Evolutionary conservation across 345 rosid genomes (phyloP).

Genomic region (Bruguiera parviflora): DNA sequence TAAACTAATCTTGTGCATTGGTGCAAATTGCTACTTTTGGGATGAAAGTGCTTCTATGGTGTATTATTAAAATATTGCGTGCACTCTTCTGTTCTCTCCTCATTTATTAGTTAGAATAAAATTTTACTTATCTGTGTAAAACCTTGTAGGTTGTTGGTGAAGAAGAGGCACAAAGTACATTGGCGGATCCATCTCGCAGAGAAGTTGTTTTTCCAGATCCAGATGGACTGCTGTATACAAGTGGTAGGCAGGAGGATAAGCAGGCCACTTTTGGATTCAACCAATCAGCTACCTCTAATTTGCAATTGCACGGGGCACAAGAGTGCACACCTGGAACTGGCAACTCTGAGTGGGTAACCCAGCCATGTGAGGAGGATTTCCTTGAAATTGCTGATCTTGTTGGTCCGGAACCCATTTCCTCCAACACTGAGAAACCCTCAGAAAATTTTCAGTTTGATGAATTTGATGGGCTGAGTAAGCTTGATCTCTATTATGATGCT

Average conservation of each 20-base stretch:
- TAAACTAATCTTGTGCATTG: background rate
- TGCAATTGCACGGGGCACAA: slow-evolving; percentile 31
- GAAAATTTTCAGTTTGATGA: slow-evolving; percentile 31
- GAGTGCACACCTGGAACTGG: slow-evolving; percentile 36
- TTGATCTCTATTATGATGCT: slow-evolving; percentile 49
- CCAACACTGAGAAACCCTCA: slow-evolving; percentile 17
- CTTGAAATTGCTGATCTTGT: slow-evolving; percentile 78
- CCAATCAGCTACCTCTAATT: slow-evolving; percentile 32
- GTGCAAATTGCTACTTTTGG: background rate
- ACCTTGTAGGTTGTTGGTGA: slow-evolving; percentile 28
- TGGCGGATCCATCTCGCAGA: slow-evolving; percentile 30
- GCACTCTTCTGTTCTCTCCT: background rate
- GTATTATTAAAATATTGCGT: background rate
- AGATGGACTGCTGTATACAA: slow-evolving; percentile 1
- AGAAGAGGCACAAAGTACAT: slow-evolving; percentile 40
- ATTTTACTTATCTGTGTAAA: background rate
- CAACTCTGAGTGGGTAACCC: slow-evolving; percentile 12
- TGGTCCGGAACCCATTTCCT: slow-evolving; percentile 33
- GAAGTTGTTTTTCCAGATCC: slow-evolving; percentile 31
- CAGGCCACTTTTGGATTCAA: slow-evolving; percentile 30
- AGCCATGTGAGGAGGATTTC: slow-evolving; percentile 43
- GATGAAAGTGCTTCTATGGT: background rate
- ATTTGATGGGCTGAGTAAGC: slow-evolving; percentile 40
- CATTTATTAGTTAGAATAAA: background rate
- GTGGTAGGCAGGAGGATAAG: slow-evolving; percentile 17